A percentile compares a stretch with the other conserved stretches of the same genome.
Conservation (phyloP, 352 stramenopile species). For the Phytopythium ostracodes region DNA sequence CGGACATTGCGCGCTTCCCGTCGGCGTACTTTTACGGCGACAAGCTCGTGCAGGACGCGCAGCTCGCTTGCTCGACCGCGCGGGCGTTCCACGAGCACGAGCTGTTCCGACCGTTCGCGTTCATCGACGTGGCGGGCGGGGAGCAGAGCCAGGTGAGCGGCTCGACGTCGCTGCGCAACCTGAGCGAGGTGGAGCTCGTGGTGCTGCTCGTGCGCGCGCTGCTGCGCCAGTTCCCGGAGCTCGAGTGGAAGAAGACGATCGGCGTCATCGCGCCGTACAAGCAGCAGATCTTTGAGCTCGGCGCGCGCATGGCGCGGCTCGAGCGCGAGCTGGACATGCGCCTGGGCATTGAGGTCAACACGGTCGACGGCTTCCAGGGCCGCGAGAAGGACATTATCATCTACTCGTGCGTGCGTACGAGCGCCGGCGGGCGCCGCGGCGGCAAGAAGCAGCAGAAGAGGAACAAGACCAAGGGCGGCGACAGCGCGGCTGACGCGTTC, state of each 20-base stretch:
- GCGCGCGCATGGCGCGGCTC: conserved; percentile 62
- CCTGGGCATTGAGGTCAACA: conserved; percentile 87
- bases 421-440: conserved; percentile 68
- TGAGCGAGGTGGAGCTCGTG: conserved; percentile 77
- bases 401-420: conserved; percentile 96
- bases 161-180: conserved; percentile 72
- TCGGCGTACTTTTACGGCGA: conserved; percentile 94
- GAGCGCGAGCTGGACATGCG: conserved; percentile 38
- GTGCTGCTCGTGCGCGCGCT: conserved; percentile 90
- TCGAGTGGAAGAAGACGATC: conserved; percentile 89
- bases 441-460: conserved; percentile 21
- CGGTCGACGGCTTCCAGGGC: conserved; percentile 97
- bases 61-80: conserved; percentile 72
- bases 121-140: conserved; percentile 56
- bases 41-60: conserved; percentile 82
- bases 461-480: not conserved
- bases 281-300: conserved; percentile 93
- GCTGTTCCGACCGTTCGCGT: conserved; percentile 56
- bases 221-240: conserved; percentile 65
- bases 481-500: conserved; percentile 75
- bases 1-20: conserved; percentile 93
- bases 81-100: conserved; percentile 52
- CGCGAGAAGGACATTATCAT: conserved; percentile 98
- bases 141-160: conserved; percentile 65
- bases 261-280: conserved; percentile 99